Evolutionary conservation across 345 rosid genomes (phyloP), one percentile per base, ranked within the genome.

Genomic region (Gossypium arboreum): DNA sequence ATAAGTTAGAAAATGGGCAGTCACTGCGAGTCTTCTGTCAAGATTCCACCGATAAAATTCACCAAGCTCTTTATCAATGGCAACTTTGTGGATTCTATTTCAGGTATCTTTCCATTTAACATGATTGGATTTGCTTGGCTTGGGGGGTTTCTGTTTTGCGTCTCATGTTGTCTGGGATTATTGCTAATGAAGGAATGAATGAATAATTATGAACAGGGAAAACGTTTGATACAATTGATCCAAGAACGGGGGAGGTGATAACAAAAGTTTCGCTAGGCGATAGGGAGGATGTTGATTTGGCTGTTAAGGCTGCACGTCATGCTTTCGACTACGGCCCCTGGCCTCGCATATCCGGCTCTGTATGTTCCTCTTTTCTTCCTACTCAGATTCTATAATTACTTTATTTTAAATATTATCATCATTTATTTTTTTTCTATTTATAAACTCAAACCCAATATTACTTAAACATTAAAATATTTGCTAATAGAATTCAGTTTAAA

Each of bases 21-120:
- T 20, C 51, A 57, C 5, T 70, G 60, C 43, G 9, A 52, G 57
- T 18, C 56, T 52, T 29, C 27, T 2, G 3, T 59, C 64, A 75
- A 73, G 73, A 75, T 83, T 3, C 92, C 90, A 0, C 45, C 80
- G 17, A 78, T 88, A 1, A 84, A 82, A 77, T 88, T 90, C 78
- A 88, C 81, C 1, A 80, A 83, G 63, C 84, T 88, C 43, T 90
- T 88, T 78, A 84, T 90, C 73, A 82, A 84, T 68, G 94, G 94
- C 61, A 73, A 85, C 51, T 88, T 88, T 41, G 89, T 86, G 0
- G 91, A 88, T 68, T 76, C 91, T 22, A 12, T 88, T 77, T 82
- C 88, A 79, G 93, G 92, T 88, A 24, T 16, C 10, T 66, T 29
- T 60, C 22, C 24, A 9, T 10, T 24, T 20, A 22, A 24, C 39